These are phyloP conservation scores for Prorocentrum cordatum DNA, from an alignment of 169 alveolate species.

Conservation along the genomic window DNA sequence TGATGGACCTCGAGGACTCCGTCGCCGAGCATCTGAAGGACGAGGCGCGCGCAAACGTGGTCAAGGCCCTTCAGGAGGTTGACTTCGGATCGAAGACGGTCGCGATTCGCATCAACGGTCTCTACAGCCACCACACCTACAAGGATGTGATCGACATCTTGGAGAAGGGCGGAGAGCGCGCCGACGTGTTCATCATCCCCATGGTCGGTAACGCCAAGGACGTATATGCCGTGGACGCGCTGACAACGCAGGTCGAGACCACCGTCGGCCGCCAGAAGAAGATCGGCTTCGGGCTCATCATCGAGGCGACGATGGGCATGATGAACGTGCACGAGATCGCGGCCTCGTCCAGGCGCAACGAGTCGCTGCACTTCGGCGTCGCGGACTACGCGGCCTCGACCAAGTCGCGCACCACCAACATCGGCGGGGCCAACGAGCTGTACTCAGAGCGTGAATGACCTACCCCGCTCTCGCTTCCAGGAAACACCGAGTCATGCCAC, in stretches of 20 bases:
- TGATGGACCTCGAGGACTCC: slow-evolving; percentile 58
- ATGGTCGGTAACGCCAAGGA: slow-evolving; percentile 55
- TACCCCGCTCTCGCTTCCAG: too few relatives aligned
- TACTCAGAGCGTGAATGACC: too few relatives aligned
- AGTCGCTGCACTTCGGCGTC: background rate
- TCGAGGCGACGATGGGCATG: slow-evolving; percentile 67
- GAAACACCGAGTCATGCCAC: too few relatives aligned
- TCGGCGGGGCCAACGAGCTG: slow-evolving; percentile 67
- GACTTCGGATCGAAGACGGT: slow-evolving; percentile 65
- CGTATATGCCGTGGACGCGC: background rate
- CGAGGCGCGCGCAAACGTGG: slow-evolving; percentile 28
- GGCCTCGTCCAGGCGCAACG: too few relatives aligned
- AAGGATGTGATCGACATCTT: slow-evolving; percentile 50
- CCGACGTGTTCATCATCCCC: slow-evolving; percentile 56
- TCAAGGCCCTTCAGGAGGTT: slow-evolving; percentile 42
- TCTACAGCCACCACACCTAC: slow-evolving; percentile 66
- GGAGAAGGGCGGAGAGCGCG: slow-evolving; percentile 60
- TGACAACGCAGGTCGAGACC: background rate
- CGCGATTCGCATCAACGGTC: slow-evolving; percentile 54
- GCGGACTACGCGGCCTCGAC: background rate
- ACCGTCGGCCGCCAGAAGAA: slow-evolving; percentile 53
- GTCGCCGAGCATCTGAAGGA: slow-evolving; percentile 48
- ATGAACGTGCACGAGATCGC: background rate
- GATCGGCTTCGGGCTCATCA: slow-evolving; percentile 63
- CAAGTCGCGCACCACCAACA: slow-evolving; percentile 44